Evolutionary conservation across 805 yeast genomes (phyloP).

Genomic region (Wickerhamiella azyma): DNA sequence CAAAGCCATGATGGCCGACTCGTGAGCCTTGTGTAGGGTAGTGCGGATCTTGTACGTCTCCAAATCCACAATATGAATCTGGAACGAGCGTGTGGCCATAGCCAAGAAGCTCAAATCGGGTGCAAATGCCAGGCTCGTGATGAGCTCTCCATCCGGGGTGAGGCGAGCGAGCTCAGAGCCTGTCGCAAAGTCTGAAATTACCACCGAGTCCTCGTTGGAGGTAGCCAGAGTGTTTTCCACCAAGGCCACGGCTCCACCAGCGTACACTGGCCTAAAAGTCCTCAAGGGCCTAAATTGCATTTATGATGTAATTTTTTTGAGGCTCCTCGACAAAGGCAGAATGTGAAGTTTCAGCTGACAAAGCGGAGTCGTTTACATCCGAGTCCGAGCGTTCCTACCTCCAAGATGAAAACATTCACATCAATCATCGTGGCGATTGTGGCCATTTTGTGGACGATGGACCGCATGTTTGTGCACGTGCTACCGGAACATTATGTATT

Average conservation of each 20-base stretch:
- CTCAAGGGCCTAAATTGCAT: conserved; percentile 18
- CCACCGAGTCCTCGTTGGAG: conserved; percentile 62
- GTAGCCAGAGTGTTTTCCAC: conserved; percentile 61
- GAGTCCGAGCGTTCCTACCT: neutral
- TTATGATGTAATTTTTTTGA: neutral
- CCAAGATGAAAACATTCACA: conserved; percentile 12
- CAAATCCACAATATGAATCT: conserved; percentile 47
- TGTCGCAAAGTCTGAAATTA: conserved; percentile 49
- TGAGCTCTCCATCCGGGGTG: conserved; percentile 72
- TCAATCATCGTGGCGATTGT: conserved; percentile 14
- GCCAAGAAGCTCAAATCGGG: conserved; percentile 63
- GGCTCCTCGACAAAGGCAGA: neutral
- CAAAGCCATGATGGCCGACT: conserved; percentile 70
- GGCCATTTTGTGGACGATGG: conserved; percentile 15
- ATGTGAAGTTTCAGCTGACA: neutral
- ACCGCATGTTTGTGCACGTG: conserved; percentile 22
- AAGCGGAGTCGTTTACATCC: neutral
- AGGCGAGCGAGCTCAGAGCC: conserved; percentile 46
- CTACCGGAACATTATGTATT: conserved; percentile 60
- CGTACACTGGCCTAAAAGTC: conserved; percentile 61
- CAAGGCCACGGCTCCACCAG: conserved; percentile 68
- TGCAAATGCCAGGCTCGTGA: conserved; percentile 63
- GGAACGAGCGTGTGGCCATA: conserved; percentile 71
- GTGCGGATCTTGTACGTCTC: conserved; percentile 7
- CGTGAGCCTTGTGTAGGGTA: conserved; percentile 29